Percentiles rank a stretch among this genome's conserved stretches.
Conservation (phyloP, 805 yeast species). For the Cephaloascus albidus region DNA sequence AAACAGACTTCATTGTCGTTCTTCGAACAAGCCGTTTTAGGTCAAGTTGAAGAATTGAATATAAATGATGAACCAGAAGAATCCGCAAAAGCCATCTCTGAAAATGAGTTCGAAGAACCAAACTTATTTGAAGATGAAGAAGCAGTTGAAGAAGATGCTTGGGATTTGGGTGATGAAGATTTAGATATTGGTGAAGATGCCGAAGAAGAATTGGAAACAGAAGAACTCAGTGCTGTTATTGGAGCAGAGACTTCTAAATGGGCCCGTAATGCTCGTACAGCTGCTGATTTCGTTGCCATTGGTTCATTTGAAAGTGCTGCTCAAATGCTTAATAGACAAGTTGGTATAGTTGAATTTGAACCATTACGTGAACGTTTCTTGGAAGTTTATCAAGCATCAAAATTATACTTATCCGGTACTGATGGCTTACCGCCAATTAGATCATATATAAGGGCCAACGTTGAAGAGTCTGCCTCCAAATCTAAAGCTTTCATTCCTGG, state of each 20-base stretch:
- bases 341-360: slow-evolving; percentile 78
- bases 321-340: slow-evolving; percentile 80
- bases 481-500: slow-evolving; percentile 68
- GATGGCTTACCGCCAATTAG: slow-evolving; percentile 66
- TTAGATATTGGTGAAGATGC: slow-evolving; percentile 55
- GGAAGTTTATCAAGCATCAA: slow-evolving; percentile 76
- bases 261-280: slow-evolving; percentile 82
- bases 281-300: slow-evolving; percentile 91
- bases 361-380: slow-evolving; percentile 79
- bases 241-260: slow-evolving; percentile 65
- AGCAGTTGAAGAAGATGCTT: slow-evolving; percentile 57
- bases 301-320: slow-evolving; percentile 97
- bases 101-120: not conserved
- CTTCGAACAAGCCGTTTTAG: slow-evolving; percentile 78
- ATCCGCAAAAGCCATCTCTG: slow-evolving; percentile 5
- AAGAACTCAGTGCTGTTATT: slow-evolving; percentile 23
- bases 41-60: slow-evolving; percentile 60
- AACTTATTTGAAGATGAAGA: slow-evolving; percentile 32
- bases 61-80: slow-evolving; percentile 29
- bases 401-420: slow-evolving; percentile 65
- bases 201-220: slow-evolving; percentile 17
- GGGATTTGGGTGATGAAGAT: slow-evolving; percentile 79
- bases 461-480: slow-evolving; percentile 40
- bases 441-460: slow-evolving; percentile 58
- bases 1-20: slow-evolving; percentile 62